Percentiles rank a stretch among this genome's conserved stretches.
Evolutionary conservation across 352 stramenopile genomes (phyloP).

Genomic region (Lagenidium sp.): DNA sequence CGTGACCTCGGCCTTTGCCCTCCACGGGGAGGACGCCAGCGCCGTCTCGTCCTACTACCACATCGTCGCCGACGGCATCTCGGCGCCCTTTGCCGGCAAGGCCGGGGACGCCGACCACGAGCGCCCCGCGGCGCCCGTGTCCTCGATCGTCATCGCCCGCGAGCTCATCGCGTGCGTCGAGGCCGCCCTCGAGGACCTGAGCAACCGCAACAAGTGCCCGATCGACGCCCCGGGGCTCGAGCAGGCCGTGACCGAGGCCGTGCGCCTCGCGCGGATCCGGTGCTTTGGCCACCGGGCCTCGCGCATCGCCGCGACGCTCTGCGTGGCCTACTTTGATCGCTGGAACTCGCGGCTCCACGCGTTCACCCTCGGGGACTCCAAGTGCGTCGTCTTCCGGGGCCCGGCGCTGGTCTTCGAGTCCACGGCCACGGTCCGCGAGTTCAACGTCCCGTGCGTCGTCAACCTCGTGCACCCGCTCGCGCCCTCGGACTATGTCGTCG

Average conservation of each 20-base stretch:
- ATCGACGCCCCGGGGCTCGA: slow-evolving; percentile 37
- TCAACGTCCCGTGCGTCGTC: slow-evolving; percentile 74
- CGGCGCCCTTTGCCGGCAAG: slow-evolving; percentile 38
- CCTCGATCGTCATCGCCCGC: slow-evolving; percentile 42
- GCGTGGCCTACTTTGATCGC: slow-evolving; percentile 64
- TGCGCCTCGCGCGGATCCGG: slow-evolving; percentile 45
- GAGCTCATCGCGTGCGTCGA: slow-evolving; percentile 47
- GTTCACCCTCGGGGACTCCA: slow-evolving; percentile 76
- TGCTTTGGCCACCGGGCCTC: slow-evolving; percentile 50
- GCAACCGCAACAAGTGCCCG: slow-evolving; percentile 30
- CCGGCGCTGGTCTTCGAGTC: slow-evolving; percentile 56
- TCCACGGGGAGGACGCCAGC: slow-evolving; percentile 68
- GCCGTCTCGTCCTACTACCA: slow-evolving; percentile 49
- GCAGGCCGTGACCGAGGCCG: slow-evolving; percentile 33
- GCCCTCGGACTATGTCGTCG: slow-evolving; percentile 52
- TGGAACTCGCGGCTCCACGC: slow-evolving; percentile 49
- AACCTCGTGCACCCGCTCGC: slow-evolving; percentile 42
- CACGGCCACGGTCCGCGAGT: slow-evolving; percentile 54
- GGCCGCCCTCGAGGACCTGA: slow-evolving; percentile 41
- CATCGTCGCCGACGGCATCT: slow-evolving; percentile 72
- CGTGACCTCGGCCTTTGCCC: slow-evolving; percentile 28
- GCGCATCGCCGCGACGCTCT: slow-evolving; percentile 54
- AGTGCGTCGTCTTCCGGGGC: slow-evolving; percentile 48
- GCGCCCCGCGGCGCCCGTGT: slow-evolving; percentile 20
- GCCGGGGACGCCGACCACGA: slow-evolving; percentile 7